These are phyloP conservation scores for Colletotrichum tanaceti DNA, from an alignment of 2,329 filamentous ascomycete genomes.

Conservation along the genomic window DNA sequence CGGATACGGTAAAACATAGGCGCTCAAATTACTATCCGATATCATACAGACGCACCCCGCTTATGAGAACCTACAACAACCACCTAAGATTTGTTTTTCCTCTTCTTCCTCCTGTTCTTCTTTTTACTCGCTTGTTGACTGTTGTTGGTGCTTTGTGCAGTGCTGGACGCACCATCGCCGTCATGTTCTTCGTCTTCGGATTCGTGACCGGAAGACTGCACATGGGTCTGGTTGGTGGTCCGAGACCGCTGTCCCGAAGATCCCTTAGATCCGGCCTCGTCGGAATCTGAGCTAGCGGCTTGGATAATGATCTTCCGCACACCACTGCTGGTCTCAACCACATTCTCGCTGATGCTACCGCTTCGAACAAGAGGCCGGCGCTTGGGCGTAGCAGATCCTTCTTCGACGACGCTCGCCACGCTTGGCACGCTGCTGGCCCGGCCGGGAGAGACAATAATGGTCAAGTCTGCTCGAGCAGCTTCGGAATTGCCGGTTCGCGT, in stretches of 20 bases:
- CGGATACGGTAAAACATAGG: not conserved
- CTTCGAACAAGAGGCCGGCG: slow-evolving; percentile 40
- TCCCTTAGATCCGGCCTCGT: slow-evolving; percentile 36
- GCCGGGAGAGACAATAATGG: slow-evolving; percentile 34
- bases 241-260: slow-evolving; percentile 36
- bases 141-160: slow-evolving; percentile 29
- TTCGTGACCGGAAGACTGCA: slow-evolving; percentile 15
- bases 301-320: slow-evolving; percentile 42
- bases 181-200: slow-evolving; percentile 33
- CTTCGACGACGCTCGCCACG: slow-evolving; percentile 26
- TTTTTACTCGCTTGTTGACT: slow-evolving; percentile 47
- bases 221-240: slow-evolving; percentile 27
- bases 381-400: slow-evolving; percentile 32
- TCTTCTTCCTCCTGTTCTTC: slow-evolving; percentile 55
- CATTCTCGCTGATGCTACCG: slow-evolving; percentile 42
- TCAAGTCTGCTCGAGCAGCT: slow-evolving; percentile 26
- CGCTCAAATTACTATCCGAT: slow-evolving; percentile 29
- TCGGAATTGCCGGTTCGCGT: slow-evolving; percentile 19
- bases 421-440: slow-evolving; percentile 34
- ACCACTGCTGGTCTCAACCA: slow-evolving; percentile 40
- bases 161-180: slow-evolving; percentile 29
- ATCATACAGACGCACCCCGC: slow-evolving; percentile 27
- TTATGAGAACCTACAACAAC: not conserved
- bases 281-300: slow-evolving; percentile 41
- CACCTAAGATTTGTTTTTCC: slow-evolving; percentile 49